These are phyloP conservation scores for Cylindrotheca fusiformis DNA, from an alignment of 108 stramenopile genomes.

Conservation along the genomic window DNA sequence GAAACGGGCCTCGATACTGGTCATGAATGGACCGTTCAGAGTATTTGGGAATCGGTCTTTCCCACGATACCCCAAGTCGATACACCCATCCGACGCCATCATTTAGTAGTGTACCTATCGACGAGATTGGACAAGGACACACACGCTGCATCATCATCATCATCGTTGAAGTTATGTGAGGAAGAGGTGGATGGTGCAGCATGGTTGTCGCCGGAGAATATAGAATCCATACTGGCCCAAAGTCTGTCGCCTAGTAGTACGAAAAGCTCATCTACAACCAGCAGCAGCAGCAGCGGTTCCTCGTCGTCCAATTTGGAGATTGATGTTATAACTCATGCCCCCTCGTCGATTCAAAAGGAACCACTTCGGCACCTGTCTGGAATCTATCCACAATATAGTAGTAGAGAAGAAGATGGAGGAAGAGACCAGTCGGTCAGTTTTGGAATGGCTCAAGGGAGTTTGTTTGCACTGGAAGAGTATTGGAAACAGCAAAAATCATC, in stretches of 20 bases:
- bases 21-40: constrained; percentile 3
- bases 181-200: constrained; percentile 27
- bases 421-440: not conserved
- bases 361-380: constrained; percentile 11
- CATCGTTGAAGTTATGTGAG: constrained; percentile 2
- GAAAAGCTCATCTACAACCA: no score
- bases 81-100: constrained; percentile 6
- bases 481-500: not conserved
- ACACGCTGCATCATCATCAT: not conserved
- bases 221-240: not conserved
- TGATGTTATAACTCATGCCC: not conserved
- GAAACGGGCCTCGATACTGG: constrained; percentile 22
- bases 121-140: not conserved
- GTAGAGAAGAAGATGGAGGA: not conserved
- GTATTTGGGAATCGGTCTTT: constrained; percentile 13
- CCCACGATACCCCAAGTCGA: constrained; percentile 4
- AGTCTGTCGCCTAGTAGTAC: no score
- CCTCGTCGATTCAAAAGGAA: not conserved
- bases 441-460: constrained; percentile 31
- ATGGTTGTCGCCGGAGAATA: constrained; percentile 17
- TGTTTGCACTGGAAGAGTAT: constrained; percentile 28
- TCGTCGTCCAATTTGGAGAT: not conserved
- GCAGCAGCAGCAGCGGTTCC: not conserved
- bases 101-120: constrained; percentile 22
- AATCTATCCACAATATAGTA: constrained; percentile 21